Base-by-base conservation (phyloP, 306 rosid species). In the Lathyrus oleraceus region DNA sequence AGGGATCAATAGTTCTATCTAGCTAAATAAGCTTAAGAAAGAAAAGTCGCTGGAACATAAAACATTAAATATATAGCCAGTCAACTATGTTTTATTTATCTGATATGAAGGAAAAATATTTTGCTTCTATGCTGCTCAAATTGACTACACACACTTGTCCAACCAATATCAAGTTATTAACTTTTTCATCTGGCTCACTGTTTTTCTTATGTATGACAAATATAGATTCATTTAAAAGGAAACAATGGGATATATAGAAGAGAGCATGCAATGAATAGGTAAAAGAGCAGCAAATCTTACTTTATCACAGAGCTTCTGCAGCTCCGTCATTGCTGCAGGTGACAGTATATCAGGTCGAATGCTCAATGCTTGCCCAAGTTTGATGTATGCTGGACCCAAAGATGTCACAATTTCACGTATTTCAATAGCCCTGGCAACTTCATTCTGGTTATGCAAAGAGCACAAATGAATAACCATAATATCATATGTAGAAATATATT, bases 291-390 rank as follows among this genome's bases (percentile, higher is more conserved):
- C 64, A 25, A 71, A 71, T 14, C 65, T 30, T 83, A 94, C 98
- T 88, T 94, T 94, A 73, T 94, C 98, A 64, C 98, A 94, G 61
- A 94, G 98, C 86, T 94, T 94, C 76, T 94, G 98, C 77, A 94
- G 87, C 80, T 94, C 98, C 30, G 73, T 84, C 98, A 94, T 94
- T 78, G 98, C 98, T 81, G 48, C 81, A 16, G 98, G 98, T 69
- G 98, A 90, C 73, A 94, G 86, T 58, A 94, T 84, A 85, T 94
- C 98, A 44, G 98, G 98, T 52, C 97, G 89, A 73, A 94, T 94
- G 72, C 98, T 94, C 88, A 94, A 84, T 45, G 98, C 98, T 88
- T 94, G 98, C 53, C 98, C 98, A 69, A 90, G 97, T 85, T 94
- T 94, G 67, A 94, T 90, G 77, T 94, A 94, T 4, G 98, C 98